Conservation (phyloP, 2,329 filamentous ascomycete species). For the Ceratocystis destructans region DNA sequence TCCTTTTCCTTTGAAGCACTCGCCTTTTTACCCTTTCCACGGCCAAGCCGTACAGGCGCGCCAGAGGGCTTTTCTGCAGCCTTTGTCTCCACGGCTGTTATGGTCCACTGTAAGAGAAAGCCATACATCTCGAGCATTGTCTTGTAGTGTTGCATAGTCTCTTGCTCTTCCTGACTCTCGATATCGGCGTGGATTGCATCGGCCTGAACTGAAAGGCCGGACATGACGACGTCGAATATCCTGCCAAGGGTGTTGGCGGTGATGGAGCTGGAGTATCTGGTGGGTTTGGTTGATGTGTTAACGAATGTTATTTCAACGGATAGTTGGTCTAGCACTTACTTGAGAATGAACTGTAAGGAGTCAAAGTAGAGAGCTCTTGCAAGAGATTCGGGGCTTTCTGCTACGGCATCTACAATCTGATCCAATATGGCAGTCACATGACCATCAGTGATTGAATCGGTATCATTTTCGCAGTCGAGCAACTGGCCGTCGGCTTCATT, state of each 20-base stretch:
- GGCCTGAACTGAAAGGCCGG: slow-evolving; percentile 70
- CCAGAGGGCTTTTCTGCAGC: slow-evolving; percentile 71
- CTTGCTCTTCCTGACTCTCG: slow-evolving; percentile 76
- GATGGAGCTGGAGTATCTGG: slow-evolving; percentile 68
- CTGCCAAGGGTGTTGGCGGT: slow-evolving; percentile 78
- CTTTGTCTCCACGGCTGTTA: slow-evolving; percentile 87
- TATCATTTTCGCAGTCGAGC: slow-evolving; percentile 83
- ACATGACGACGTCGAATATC: slow-evolving; percentile 80
- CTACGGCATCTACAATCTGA: slow-evolving; percentile 81
- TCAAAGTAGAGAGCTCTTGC: slow-evolving; percentile 69
- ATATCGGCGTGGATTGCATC: slow-evolving; percentile 75
- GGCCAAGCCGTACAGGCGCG: slow-evolving; percentile 53
- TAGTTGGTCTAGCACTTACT: slow-evolving; percentile 42
- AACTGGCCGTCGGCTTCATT: slow-evolving; percentile 73
- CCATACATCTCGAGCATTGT: slow-evolving; percentile 84
- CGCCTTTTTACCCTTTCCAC: slow-evolving; percentile 66
- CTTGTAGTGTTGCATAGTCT: slow-evolving; percentile 74
- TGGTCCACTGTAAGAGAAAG: slow-evolving; percentile 88
- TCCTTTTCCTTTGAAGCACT: slow-evolving; percentile 45
- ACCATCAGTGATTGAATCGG: slow-evolving; percentile 63
- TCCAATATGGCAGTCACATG: slow-evolving; percentile 79
- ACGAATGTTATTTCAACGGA: slow-evolving; percentile 40
- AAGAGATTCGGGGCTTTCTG: slow-evolving; percentile 82
- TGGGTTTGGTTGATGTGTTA: slow-evolving; percentile 40
- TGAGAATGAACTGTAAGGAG: slow-evolving; percentile 87